Evolutionary conservation across 805 yeast genomes (phyloP), one percentile per base, ranked within the genome.

Genomic region (Metschnikowia cubensis): DNA sequence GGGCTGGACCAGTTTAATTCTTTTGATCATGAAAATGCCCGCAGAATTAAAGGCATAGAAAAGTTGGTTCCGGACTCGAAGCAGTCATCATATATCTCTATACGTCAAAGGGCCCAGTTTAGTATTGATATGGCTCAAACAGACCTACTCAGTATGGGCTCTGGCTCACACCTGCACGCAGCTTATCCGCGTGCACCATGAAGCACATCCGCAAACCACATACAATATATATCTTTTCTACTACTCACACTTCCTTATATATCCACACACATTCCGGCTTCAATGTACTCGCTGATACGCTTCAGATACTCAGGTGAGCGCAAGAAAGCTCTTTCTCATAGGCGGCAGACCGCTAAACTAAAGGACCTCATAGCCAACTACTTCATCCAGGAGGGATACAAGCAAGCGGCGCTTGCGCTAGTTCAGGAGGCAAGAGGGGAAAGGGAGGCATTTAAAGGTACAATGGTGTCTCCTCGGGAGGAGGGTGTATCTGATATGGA

Each of bases 1-100:
- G 38, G 99, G 99, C 1, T 94, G 99, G 99, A 84, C 97, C 0
- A 83, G 96, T 1, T 69, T 89, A 51, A 86, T 87, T 11, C 81
- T 87, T 4, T 74, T 82, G 54, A 87, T 94, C 62, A 86, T 94
- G 92, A 77, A 79, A 49, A 85, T 87, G 94, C 92, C 94, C 1
- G 84, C 79, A 50, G 54, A n/a, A 7, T 33, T 45, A 13, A 15
- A 25, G 20, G 33, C 21, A 11, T 39, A 39, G 17, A 39, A 34
- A 35, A 35, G 29, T 8, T 25, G 4, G 1, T 25, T 4, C 8
- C 29, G 29, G 29, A 11, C 11, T 25, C 3, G 3, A 25, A 25
- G 29, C 29, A 25, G 29, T 25, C 13, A 25, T 6, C 25, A 6
- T 25, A 8, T 8, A 10, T 25, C 11, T 25, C 11, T 25, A 25